Evolutionary conservation across 179 eudicot species (phyloP).

Genomic region (Silene coronaria): DNA sequence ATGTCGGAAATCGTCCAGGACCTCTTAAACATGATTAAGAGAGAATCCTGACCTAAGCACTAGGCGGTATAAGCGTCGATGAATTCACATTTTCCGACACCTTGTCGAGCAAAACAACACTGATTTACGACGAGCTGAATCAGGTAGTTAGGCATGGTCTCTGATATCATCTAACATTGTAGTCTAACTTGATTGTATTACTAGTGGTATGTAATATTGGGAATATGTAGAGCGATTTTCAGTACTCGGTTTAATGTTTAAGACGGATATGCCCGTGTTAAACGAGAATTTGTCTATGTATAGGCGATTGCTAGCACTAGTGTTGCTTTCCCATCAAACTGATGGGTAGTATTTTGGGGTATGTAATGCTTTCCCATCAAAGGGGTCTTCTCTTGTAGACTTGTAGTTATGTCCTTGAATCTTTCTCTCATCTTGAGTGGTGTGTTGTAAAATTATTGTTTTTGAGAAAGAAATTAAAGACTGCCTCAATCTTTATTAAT

Average conservation of each 20-base stretch:
- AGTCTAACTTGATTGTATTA: constrained; percentile 12
- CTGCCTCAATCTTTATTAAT: neutral
- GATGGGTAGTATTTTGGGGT: constrained; percentile 27
- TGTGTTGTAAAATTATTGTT: constrained; percentile 9
- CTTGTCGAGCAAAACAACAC: neutral
- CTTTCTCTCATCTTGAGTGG: neutral
- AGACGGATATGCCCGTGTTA: neutral
- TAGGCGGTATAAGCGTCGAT: neutral
- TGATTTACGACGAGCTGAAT: neutral
- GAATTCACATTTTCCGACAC: neutral
- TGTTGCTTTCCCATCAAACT: constrained; percentile 24
- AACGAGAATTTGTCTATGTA: neutral
- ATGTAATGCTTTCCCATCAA: no score
- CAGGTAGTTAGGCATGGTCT: no score
- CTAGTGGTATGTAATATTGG: neutral
- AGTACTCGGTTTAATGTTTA: neutral
- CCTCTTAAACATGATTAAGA: constrained; percentile 57
- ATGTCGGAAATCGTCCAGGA: constrained; percentile 82
- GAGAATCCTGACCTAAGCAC: constrained; percentile 22
- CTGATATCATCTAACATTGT: constrained; percentile 7
- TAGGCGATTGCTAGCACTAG: neutral
- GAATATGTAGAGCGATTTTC: neutral
- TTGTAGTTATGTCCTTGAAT: neutral
- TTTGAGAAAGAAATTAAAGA: neutral
- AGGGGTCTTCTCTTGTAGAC: neutral